A percentile compares a stretch with the other conserved stretches of the same genome.
phyloP scores from a whole-genome alignment of 176 grass and related monocot genomes.

The Oryza coarctata region DNA sequence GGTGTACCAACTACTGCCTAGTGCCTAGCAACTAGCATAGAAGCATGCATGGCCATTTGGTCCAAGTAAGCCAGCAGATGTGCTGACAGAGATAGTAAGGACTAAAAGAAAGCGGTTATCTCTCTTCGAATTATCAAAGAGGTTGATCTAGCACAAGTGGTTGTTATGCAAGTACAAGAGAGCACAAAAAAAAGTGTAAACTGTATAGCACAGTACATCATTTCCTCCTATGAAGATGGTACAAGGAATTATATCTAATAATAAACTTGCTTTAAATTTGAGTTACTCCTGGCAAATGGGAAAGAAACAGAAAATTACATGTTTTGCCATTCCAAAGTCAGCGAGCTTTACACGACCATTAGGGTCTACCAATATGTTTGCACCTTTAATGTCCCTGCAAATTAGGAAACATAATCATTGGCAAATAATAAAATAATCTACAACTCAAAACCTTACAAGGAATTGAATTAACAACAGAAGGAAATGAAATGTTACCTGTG shows the following conservation, averaged over 20 bases:
- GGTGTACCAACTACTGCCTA: neutral
- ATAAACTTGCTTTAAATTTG: slow-evolving; percentile 14
- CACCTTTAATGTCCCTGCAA: slow-evolving; percentile 97
- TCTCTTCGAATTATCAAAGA: slow-evolving; percentile 7
- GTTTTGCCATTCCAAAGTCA: slow-evolving; percentile 99
- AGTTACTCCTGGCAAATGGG: slow-evolving; percentile 30
- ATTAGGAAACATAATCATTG: slow-evolving; percentile 35
- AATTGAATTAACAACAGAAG: slow-evolving; percentile 1
- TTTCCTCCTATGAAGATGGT: slow-evolving; percentile 14
- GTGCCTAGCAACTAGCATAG: neutral
- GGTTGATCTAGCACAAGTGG: slow-evolving; percentile 1
- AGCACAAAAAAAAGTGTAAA: neutral
- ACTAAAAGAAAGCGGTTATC: slow-evolving; percentile 12
- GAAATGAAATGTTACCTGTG: slow-evolving; percentile 70
- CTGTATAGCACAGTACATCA: neutral
- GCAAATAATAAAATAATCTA: slow-evolving; percentile 32
- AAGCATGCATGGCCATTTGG: neutral
- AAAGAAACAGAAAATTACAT: slow-evolving; percentile 50
- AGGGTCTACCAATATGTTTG: slow-evolving; percentile 98
- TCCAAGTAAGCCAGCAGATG: slow-evolving; percentile 10
- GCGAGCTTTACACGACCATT: slow-evolving; percentile 97
- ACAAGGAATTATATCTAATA: slow-evolving; percentile 14
- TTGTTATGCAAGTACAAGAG: slow-evolving; percentile 1
- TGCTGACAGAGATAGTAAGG: slow-evolving; percentile 5
- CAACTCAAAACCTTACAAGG: slow-evolving; percentile 7